These are phyloP conservation scores for Smittium culicis DNA, from an alignment of 371 early-diverging fungal species.

Conservation along the genomic window DNA sequence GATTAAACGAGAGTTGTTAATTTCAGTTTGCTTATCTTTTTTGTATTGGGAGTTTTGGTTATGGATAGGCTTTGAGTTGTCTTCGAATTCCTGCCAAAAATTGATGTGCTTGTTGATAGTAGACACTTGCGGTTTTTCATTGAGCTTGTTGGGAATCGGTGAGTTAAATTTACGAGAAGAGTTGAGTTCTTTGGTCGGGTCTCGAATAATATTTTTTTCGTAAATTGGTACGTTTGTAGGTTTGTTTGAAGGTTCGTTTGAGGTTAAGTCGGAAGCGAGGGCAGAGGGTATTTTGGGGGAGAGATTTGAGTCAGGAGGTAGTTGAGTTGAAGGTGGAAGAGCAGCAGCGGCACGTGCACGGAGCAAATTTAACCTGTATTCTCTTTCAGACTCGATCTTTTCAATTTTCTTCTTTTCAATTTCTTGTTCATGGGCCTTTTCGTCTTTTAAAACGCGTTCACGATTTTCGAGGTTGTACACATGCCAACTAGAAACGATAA, in stretches of 20 bases:
- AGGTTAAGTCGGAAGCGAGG: neutral
- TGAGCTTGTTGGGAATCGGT: neutral
- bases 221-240: neutral
- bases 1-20: conserved; percentile 4
- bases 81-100: conserved; percentile 10
- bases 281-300: too few relatives aligned
- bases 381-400: neutral
- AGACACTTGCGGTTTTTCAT: neutral
- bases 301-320: too few relatives aligned
- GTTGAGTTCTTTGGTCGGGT: neutral
- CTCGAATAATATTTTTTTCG: neutral
- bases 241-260: neutral
- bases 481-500: conserved; percentile 5
- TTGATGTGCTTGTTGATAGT: conserved; percentile 5
- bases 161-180: neutral
- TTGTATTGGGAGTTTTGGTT: neutral
- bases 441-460: conserved; percentile 8
- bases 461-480: conserved; percentile 10
- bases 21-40: neutral
- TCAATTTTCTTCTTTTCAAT: neutral
- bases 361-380: neutral
- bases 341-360: neutral
- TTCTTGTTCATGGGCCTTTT: neutral
- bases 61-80: neutral
- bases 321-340: neutral